Evolutionary conservation across 306 rosid species (phyloP), one percentile per base, ranked within the genome.

Genomic region (Abrus pulchellus): DNA sequence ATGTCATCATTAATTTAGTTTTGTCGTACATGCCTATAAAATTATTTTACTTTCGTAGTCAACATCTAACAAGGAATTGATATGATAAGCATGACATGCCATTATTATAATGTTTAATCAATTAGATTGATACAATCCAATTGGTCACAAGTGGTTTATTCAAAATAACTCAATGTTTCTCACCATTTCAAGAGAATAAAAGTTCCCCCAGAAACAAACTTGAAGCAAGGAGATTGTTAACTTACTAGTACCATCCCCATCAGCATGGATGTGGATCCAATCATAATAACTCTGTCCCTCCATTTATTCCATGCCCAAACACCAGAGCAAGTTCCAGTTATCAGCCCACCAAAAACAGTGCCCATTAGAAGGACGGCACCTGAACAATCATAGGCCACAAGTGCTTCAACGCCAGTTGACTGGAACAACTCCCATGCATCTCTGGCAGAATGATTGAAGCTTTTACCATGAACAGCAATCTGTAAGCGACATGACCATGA

Each of bases 201-300:
- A 36, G 12, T 68, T 32, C 63, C 3, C 14, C 9, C 27, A 61
- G 11, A 27, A 48, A 36, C 29, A 8, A 63, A 55, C 32, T 41
- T 27, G 5, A 5, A 71, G 57, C 49, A 41, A 11, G 62, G 13
- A 52, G 33, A 7, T 74, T 57, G 64, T 67, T 28, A 68, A 83
- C 88, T 86, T 90, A 96, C 99, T 97, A 96, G 82, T 77, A 93
- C 91, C 98, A 96, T 96, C 81, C 99, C 99, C 99, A 96, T 90
- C 67, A 96, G 79, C 93, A 91, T 96, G 56, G 97, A 85, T 1
- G 98, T 96, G 70, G 88, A 89, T 27, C 97, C 99, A 13, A 96
- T 93, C 98, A 93, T 93, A 29, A 90, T 80, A 50, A 92, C 89
- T 48, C 94, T 72, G 80, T 96, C 99, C 4, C 75, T 83, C 85